Base-by-base conservation (phyloP, 495 filamentous ascomycete species). In the Halenospora varia region DNA sequence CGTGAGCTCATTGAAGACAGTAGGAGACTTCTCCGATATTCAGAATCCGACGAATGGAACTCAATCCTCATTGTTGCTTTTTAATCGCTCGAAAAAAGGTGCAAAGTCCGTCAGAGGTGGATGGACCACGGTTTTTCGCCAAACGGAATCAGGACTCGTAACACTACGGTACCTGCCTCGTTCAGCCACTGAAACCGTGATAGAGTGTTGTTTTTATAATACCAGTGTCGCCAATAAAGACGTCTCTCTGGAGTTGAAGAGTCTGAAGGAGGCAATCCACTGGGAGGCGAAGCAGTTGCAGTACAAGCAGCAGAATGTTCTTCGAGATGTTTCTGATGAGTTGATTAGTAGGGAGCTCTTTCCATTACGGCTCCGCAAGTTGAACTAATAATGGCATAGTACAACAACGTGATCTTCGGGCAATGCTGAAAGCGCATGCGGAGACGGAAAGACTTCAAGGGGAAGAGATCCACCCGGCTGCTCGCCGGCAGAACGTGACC, bases 161-260 rank as follows among this genome's bases (percentile, higher is more conserved):
- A 50, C 59, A 6, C 8, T 63, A 1, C 52, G 48, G n/a, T 25
- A 42, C 20, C 46, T 60, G 15, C 63, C 63, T 0, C 24, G 51
- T 20, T 66, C 63, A 24, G 10, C 57, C 11, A 53, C 24, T 3
- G 39, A 4, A 11, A 66, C 63, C 13, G 45, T 29, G 4, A n/a
- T 66, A 13, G 60, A 63, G n/a, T 66, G 60, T 40, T 57, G 19
- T 45, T 13, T 63, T 15, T 55, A 61, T 29, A 50, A 29, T 19
- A 6, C 20, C 2, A 25, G 10, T 3, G 19, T 40, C 17, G 29
- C 25, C 13, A 41, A 40, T 4, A 19, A 6, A 35, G 26, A 10
- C 1, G n/a, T n/a, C n/a, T n/a, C n/a, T n/a, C 24, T 8, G 19
- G 17, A 25, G 25, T 45, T 51, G 40, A 50, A 59, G 18, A 18